Base-by-base conservation (phyloP, 306 rosid genomes). In the Lupinus albus region DNA sequence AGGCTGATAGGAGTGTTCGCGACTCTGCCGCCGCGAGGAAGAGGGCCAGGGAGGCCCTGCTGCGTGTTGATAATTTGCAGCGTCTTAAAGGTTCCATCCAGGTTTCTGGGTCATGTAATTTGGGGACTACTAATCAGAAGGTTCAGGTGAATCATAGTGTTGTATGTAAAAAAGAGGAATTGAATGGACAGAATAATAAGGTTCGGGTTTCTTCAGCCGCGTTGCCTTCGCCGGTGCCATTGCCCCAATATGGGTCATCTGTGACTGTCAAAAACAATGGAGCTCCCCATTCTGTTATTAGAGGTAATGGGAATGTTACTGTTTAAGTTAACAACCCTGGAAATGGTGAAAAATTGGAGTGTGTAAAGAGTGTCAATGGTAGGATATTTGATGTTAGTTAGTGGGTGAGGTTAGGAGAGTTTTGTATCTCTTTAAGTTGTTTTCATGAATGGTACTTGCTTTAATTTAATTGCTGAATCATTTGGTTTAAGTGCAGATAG, bases 31-130 rank as follows among this genome's bases (percentile, higher is more conserved):
- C 57, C 1, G 92, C 96, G 0, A 47, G 88, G 76, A 89, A 84
- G 85, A 76, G 82, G 33, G 96, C 92, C 0, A 76, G 75, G 39
- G 96, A 92, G 8, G 84, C 91, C 2, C 17, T 92, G 28, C 80
- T 84, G 4, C 77, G 74, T 15, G 50, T 84, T 38, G 70, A 72
- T 10, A 69, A 44, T 62, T 18, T 47, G 56, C 75, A 70, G 55
- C 85, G 64, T 8, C 7, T 55, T 0, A 61, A 70, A 5, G 80
- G 45, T 18, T 75, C 75, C 0, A 8, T 65, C 6, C 74, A 67
- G 72, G 85, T 74, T 69, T 71, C 81, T n/a, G 82, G 80, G 36
- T 63, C 80, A 1, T 61, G 60, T 20, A 78, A 61, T 76, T 8
- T 77, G 38, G 58, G 71, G 21, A 47, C 10, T 25, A 3, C 30